These are phyloP conservation scores for Trichoderma arundinaceum DNA, from an alignment of 2,329 filamentous ascomycete species.

Conservation along the genomic window DNA sequence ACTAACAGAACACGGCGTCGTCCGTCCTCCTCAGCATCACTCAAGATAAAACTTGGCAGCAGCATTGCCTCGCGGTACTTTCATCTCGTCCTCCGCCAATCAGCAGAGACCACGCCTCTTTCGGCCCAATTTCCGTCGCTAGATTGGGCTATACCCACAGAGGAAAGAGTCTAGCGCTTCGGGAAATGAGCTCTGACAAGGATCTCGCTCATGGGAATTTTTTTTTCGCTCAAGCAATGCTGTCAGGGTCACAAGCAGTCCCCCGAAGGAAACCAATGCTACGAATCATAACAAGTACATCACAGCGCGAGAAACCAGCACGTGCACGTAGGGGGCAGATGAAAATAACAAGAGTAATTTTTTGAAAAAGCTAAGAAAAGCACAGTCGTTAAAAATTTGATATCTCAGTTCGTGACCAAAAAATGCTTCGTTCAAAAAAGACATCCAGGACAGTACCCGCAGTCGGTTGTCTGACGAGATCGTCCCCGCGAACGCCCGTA, in stretches of 20 bases:
- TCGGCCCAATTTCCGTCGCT: slow-evolving; percentile 12
- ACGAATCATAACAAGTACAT: not conserved
- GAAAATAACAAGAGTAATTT: not conserved
- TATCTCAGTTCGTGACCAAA: slow-evolving; percentile 32
- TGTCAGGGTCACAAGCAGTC: not conserved
- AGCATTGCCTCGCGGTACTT: not conserved
- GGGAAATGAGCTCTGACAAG: slow-evolving; percentile 18
- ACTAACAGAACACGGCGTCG: no score
- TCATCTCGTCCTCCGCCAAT: slow-evolving; percentile 9
- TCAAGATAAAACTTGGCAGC: not conserved
- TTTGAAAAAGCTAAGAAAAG: slow-evolving; percentile 26
- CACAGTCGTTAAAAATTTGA: slow-evolving; percentile 28
- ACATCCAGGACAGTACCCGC: slow-evolving; percentile 35
- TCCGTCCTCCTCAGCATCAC: no score
- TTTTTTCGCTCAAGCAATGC: not conserved
- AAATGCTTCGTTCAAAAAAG: slow-evolving; percentile 33
- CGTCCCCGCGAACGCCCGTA: slow-evolving; percentile 38
- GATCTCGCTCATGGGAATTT: not conserved
- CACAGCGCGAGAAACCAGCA: not conserved
- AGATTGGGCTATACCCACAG: not conserved
- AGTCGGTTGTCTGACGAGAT: slow-evolving; percentile 33
- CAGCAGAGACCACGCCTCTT: not conserved
- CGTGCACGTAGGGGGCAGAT: not conserved
- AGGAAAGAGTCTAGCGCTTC: slow-evolving; percentile 11
- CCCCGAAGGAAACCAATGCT: no score